A percentile compares a stretch with the other conserved stretches of the same genome.
These are phyloP conservation scores for Botrytis paeoniae DNA, from an alignment of 2,329 filamentous ascomycete genomes.

Conservation along the genomic window DNA sequence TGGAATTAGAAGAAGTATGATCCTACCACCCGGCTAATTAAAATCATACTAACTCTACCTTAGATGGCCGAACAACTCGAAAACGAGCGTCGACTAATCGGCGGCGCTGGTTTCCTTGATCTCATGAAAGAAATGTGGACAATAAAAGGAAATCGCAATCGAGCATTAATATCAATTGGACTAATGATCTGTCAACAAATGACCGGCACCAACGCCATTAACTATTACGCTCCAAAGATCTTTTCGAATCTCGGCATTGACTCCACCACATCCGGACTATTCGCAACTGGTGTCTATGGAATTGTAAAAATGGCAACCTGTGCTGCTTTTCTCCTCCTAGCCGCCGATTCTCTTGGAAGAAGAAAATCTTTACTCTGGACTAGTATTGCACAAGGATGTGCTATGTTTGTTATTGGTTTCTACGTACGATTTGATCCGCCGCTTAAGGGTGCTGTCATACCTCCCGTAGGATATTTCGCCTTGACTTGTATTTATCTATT, in stretches of 20 bases:
- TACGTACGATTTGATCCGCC: slow-evolving; percentile 64
- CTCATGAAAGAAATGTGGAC: slow-evolving; percentile 60
- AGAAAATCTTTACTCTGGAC: slow-evolving; percentile 57
- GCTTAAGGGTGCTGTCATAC: slow-evolving; percentile 50
- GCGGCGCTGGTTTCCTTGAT: slow-evolving; percentile 49
- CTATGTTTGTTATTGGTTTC: slow-evolving; percentile 70
- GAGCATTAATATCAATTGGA: slow-evolving; percentile 62
- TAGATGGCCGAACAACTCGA: slow-evolving; percentile 45
- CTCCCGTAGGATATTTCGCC: slow-evolving; percentile 66
- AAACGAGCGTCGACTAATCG: slow-evolving; percentile 48
- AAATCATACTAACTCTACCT: slow-evolving; percentile 2
- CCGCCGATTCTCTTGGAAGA: slow-evolving; percentile 67
- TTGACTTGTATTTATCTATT: slow-evolving; percentile 72
- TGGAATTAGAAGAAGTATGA: slow-evolving; percentile 50
- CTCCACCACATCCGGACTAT: slow-evolving; percentile 56
- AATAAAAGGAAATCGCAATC: slow-evolving; percentile 57
- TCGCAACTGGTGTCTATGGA: slow-evolving; percentile 72
- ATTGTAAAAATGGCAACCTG: slow-evolving; percentile 67
- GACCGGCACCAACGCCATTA: slow-evolving; percentile 57
- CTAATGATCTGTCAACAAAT: slow-evolving; percentile 59
- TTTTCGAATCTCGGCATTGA: slow-evolving; percentile 63
- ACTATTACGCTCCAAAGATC: slow-evolving; percentile 60
- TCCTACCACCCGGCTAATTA: too few species aligned
- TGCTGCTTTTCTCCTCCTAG: slow-evolving; percentile 61
- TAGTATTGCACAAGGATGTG: slow-evolving; percentile 56